These are phyloP conservation scores for Xylaria sp. DNA, from an alignment of 495 filamentous ascomycete genomes.

Conservation along the genomic window DNA sequence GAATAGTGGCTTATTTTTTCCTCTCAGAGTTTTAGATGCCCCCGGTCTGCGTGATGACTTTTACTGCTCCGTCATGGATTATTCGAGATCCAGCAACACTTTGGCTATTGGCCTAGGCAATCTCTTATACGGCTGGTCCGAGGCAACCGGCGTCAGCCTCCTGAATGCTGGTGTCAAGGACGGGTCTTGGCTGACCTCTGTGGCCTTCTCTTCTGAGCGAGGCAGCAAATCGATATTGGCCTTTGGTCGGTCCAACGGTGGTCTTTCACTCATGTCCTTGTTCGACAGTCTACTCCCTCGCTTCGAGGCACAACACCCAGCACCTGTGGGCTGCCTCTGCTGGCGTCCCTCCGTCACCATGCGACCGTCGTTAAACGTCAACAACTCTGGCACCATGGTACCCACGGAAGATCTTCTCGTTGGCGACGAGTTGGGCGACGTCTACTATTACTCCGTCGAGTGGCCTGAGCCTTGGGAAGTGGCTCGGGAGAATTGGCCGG, in stretches of 20 bases:
- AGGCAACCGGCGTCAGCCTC: slow-evolving; percentile 59
- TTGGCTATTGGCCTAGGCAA: slow-evolving; percentile 85
- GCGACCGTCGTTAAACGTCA: slow-evolving; percentile 47
- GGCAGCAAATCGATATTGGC: slow-evolving; percentile 84
- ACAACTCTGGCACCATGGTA: slow-evolving; percentile 47
- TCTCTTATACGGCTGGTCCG: slow-evolving; percentile 89
- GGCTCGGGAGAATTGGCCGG: slow-evolving; percentile 69
- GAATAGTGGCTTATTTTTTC: slow-evolving; percentile 28
- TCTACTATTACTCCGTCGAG: slow-evolving; percentile 91
- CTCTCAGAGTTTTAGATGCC: slow-evolving; percentile 76
- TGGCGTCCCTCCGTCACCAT: slow-evolving; percentile 64
- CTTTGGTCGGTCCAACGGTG: slow-evolving; percentile 76
- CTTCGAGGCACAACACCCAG: slow-evolving; percentile 74
- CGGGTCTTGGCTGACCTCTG: slow-evolving; percentile 70
- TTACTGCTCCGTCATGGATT: slow-evolving; percentile 91
- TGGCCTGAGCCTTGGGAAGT: slow-evolving; percentile 72
- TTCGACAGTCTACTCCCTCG: slow-evolving; percentile 61
- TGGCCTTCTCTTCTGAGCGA: slow-evolving; percentile 84
- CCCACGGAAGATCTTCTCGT: slow-evolving; percentile 82
- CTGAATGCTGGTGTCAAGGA: slow-evolving; percentile 48
- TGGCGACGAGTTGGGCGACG: slow-evolving; percentile 82
- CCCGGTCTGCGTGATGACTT: slow-evolving; percentile 90
- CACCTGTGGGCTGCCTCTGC: slow-evolving; percentile 76
- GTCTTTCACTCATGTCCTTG: slow-evolving; percentile 59
- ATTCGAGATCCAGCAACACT: slow-evolving; percentile 72